phyloP scores from a whole-genome alignment of 345 rosid genomes.

The Syzygium aqueum region DNA sequence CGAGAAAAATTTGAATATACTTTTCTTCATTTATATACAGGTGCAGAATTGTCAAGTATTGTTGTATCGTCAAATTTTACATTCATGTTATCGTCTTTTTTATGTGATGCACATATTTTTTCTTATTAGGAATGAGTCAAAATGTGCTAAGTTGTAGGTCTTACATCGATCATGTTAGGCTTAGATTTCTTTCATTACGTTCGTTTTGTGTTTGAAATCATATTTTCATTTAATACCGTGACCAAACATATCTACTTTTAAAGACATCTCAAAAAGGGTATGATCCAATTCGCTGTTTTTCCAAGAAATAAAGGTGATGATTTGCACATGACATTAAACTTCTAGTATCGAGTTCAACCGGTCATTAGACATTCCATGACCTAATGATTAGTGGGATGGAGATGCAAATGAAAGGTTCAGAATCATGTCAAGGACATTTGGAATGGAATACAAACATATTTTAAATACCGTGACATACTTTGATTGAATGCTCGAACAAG shows the following conservation, averaged over 20 bases:
- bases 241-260: neutral
- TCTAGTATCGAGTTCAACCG: neutral
- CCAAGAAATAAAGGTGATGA: neutral
- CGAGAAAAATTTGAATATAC: neutral
- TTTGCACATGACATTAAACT: neutral
- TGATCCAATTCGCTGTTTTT: neutral
- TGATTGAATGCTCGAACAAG: neutral
- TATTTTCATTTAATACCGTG: accelerated
- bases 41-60: neutral
- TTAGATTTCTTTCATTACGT: neutral
- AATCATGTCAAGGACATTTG: neutral
- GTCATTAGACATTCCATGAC: neutral
- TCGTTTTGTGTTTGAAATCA: neutral
- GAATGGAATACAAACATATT: neutral
- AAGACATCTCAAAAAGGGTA: neutral
- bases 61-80: neutral
- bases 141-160: neutral
- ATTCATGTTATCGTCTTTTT: neutral
- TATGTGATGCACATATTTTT: neutral
- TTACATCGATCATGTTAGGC: neutral
- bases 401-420: neutral
- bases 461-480: neutral
- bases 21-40: neutral
- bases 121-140: neutral
- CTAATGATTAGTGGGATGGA: neutral